A percentile compares a stretch with the other conserved stretches of the same genome.
Evolutionary conservation across 1,284 basidiomycete genomes (phyloP).

Genomic region (Puccinia triticina): DNA sequence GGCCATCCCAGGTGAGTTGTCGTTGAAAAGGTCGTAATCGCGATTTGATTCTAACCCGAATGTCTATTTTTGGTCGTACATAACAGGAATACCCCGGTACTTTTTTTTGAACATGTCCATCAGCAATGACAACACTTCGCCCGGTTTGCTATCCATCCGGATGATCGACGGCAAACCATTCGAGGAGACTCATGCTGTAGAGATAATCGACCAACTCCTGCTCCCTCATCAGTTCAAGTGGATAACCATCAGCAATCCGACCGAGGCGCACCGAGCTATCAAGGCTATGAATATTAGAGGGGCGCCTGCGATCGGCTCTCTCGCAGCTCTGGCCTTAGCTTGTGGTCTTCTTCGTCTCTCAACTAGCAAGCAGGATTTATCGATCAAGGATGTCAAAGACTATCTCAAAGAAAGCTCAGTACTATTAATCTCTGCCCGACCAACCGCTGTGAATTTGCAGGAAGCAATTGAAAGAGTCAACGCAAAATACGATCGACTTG

Average conservation of each 20-base stretch:
- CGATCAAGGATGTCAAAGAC: not conserved
- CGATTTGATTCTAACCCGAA: no score
- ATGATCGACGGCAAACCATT: slow-evolving; percentile 52
- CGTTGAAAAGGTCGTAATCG: no score
- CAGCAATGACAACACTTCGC: not conserved
- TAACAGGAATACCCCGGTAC: no score
- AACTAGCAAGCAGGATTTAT: slow-evolving; percentile 6
- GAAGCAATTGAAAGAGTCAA: slow-evolving; percentile 74
- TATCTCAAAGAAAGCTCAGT: not conserved
- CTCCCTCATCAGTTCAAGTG: slow-evolving; percentile 71
- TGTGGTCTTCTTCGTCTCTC: slow-evolving; percentile 62
- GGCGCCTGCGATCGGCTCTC: slow-evolving; percentile 88
- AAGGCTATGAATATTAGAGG: slow-evolving; percentile 88
- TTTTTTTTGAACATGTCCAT: not conserved
- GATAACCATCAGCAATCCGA: slow-evolving; percentile 70
- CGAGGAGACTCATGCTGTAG: slow-evolving; percentile 53
- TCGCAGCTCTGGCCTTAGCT: slow-evolving; percentile 78
- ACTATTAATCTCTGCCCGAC: slow-evolving; percentile 75
- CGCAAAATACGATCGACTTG: not conserved
- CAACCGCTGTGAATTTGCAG: slow-evolving; percentile 88
- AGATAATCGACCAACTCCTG: slow-evolving; percentile 56
- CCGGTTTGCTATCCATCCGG: slow-evolving; percentile 53
- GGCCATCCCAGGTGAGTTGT: no score
- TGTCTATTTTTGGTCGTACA: no score
- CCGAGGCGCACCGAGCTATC: slow-evolving; percentile 85